A percentile compares a stretch with the other conserved stretches of the same genome.
Conservation (phyloP, 805 yeast species). For the Sungouiozyma ichnusensis region DNA sequence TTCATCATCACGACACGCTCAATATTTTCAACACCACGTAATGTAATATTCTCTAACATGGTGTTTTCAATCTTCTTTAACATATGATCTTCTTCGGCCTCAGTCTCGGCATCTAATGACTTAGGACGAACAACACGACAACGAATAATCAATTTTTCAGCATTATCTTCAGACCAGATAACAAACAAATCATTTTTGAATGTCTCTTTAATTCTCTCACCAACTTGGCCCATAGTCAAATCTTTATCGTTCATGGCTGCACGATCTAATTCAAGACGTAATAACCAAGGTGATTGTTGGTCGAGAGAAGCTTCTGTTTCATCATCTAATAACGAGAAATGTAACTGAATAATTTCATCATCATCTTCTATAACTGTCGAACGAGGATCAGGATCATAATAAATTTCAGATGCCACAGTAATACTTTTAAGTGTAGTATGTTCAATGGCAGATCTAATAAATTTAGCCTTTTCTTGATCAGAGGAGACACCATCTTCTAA, state of each 20-base stretch:
- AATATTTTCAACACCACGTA: conserved; percentile 93
- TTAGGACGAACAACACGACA: conserved; percentile 97
- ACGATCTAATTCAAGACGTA: conserved; percentile 94
- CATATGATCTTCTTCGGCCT: conserved; percentile 94
- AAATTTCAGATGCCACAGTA: conserved; percentile 94
- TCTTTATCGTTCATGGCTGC: conserved; percentile 98
- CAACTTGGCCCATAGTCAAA: conserved; percentile 95
- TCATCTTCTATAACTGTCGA: conserved; percentile 95
- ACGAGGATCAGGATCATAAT: conserved; percentile 96
- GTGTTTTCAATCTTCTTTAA: conserved; percentile 90
- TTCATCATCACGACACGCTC: conserved; percentile 75
- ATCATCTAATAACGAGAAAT: conserved; percentile 95
- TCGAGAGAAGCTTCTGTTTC: conserved; percentile 89
- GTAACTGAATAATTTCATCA: conserved; percentile 92
- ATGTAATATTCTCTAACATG: conserved; percentile 88
- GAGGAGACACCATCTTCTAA: conserved; percentile 67
- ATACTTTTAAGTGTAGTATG: conserved; percentile 92
- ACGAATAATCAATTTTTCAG: conserved; percentile 91
- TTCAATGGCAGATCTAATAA: conserved; percentile 92
- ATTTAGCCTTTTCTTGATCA: conserved; percentile 90
- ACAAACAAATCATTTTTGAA: conserved; percentile 94
- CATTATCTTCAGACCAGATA: conserved; percentile 98
- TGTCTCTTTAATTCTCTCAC: conserved; percentile 84
- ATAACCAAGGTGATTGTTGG: conserved; percentile 95
- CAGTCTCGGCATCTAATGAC: conserved; percentile 83